These are phyloP conservation scores for Graphiopsis chlorocephala DNA, from an alignment of 2,329 filamentous ascomycete genomes.

Conservation along the genomic window DNA sequence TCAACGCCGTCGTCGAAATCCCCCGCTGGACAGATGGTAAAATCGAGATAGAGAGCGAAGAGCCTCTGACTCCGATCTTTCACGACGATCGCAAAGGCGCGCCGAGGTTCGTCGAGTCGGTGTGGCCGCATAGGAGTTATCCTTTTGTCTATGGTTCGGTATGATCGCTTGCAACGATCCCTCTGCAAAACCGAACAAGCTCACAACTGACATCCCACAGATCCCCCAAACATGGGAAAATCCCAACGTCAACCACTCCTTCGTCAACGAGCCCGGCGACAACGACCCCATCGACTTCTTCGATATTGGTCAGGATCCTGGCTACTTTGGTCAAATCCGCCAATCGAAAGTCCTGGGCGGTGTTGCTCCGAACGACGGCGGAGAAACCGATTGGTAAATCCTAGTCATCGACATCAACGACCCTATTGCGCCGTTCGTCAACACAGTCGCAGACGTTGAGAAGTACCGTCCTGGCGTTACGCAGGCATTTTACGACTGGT, in stretches of 20 bases:
- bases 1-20: slow-evolving; percentile 99
- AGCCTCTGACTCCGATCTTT: slow-evolving; percentile 97
- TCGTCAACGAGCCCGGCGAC: slow-evolving; percentile 99
- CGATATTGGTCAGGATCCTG: slow-evolving; percentile 98
- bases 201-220: slow-evolving; percentile 19
- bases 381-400: slow-evolving; percentile 99
- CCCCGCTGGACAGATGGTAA: slow-evolving; percentile 99
- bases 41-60: slow-evolving; percentile 99
- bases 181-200: too few relatives aligned
- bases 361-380: slow-evolving; percentile 98
- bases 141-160: slow-evolving; percentile 98
- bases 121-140: slow-evolving; percentile 99
- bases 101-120: slow-evolving; percentile 98
- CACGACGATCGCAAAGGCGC: slow-evolving; percentile 99
- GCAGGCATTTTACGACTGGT: slow-evolving; percentile 99
- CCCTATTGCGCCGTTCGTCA: slow-evolving; percentile 90
- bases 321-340: slow-evolving; percentile 94
- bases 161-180: neutral
- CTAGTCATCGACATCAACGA: slow-evolving; percentile 99
- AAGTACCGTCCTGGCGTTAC: slow-evolving; percentile 94
- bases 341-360: slow-evolving; percentile 99
- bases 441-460: slow-evolving; percentile 98
- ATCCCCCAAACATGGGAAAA: slow-evolving; percentile 99
- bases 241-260: slow-evolving; percentile 89
- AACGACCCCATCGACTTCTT: slow-evolving; percentile 99